Evolutionary conservation across 1,284 basidiomycete genomes (phyloP), one percentile per base, ranked within the genome.

Genomic region (Hortiboletus rubellus): DNA sequence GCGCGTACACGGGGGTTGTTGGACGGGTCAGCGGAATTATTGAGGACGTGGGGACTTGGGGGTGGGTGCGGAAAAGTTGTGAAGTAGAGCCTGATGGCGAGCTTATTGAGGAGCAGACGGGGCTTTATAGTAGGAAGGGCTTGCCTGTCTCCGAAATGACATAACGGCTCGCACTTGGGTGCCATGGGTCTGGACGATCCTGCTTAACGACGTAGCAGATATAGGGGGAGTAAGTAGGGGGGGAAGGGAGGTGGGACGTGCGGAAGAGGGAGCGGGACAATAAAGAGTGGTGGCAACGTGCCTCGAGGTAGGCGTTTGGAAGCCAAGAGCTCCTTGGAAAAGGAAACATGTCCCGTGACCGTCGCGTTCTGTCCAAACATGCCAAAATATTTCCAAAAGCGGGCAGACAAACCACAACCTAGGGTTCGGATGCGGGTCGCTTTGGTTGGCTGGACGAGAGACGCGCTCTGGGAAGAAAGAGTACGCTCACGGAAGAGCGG

Each of bases 51-150:
- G 34, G 87, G 81, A 55, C 76, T 73, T 15, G 90, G 90, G 3
- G 82, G 74, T 18, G 90, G 90, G 65, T 86, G 80, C 18, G 85
- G 82, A 67, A 92, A 92, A 24, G 88, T 87, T 30, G 90, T 92
- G 72, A 92, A 92, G 75, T 85, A 92, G 46, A 93, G 80, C 73
- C 90, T 92, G 52, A 71, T 55, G 38, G 50, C 34, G 47, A 56
- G 27, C 22, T 44, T 45, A 50, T 43, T 55, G 52, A 65, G 27
- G 53, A 44, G 44, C 33, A 17, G 44, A 45, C 6, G 34, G 8
- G 36, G 38, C 9, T 9, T 31, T 3, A 22, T 22, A 44, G 34
- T 30, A 54, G 49, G 49, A 57, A 53, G 50, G 55, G 70, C 74
- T 55, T 67, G 85, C 89, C 89, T 87, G 65, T 90, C 89, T 64